Evolutionary conservation across 2,329 filamentous ascomycete species (phyloP).

Genomic region (Neodidymelliopsis sp.): DNA sequence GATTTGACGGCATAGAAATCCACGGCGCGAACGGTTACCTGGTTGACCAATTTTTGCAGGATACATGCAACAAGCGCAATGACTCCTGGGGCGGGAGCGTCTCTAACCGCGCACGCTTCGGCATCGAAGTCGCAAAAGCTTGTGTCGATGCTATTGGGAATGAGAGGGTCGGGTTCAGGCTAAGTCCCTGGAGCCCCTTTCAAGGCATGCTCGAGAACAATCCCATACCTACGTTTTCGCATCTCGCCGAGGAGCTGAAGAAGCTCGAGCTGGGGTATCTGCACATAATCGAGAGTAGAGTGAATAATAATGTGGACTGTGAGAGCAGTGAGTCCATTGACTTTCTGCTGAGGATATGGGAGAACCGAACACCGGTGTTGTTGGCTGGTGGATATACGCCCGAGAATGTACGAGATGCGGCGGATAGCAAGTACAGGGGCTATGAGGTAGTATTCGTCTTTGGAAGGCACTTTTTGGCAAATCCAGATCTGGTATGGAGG

Average conservation of each 20-base stretch:
- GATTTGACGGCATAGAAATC: slow-evolving; percentile 67
- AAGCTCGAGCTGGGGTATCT: slow-evolving; percentile 59
- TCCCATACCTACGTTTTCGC: slow-evolving; percentile 67
- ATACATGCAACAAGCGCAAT: slow-evolving; percentile 61
- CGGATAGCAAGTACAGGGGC: slow-evolving; percentile 48
- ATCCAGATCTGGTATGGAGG: slow-evolving; percentile 45
- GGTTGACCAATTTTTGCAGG: slow-evolving; percentile 69
- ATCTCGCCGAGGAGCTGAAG: slow-evolving; percentile 61
- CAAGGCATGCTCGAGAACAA: slow-evolving; percentile 69
- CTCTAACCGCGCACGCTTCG: slow-evolving; percentile 60
- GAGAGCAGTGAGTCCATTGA: slow-evolving; percentile 29
- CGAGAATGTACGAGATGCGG: slow-evolving; percentile 37
- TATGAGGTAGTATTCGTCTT: slow-evolving; percentile 52
- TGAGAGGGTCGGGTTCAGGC: slow-evolving; percentile 63
- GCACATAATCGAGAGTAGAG: slow-evolving; percentile 63
- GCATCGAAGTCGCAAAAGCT: slow-evolving; percentile 60
- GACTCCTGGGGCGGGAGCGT: slow-evolving; percentile 57
- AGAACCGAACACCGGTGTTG: slow-evolving; percentile 33
- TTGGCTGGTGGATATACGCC: slow-evolving; percentile 50
- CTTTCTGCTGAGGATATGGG: slow-evolving; percentile 24
- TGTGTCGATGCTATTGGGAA: slow-evolving; percentile 60
- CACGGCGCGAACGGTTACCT: slow-evolving; percentile 70
- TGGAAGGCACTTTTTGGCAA: slow-evolving; percentile 54
- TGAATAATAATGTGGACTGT: slow-evolving; percentile 53
- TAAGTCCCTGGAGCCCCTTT: slow-evolving; percentile 67